Conservation (phyloP, 2,329 filamentous ascomycete species). For the Penicillium sp. region DNA sequence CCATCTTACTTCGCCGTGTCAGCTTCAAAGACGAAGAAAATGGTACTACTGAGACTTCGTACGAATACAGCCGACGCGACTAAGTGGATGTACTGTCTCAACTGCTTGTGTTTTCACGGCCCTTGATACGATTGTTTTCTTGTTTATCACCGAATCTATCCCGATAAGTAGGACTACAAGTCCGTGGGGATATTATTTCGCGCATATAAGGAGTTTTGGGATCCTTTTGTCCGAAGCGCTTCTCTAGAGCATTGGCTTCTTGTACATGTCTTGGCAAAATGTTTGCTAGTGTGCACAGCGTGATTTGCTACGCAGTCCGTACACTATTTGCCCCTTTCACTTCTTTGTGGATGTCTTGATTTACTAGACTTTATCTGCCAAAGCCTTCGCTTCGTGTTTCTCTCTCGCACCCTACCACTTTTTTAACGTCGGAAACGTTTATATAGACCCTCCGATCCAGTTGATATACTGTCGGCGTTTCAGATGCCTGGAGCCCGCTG, state of each 20-base stretch:
- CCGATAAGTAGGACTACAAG: conserved; percentile 6
- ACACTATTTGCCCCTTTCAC: conserved; percentile 22
- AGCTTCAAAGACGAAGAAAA: conserved; percentile 48
- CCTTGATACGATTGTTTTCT: conserved; percentile 33
- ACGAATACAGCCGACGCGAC: conserved; percentile 43
- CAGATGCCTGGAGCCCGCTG: conserved; percentile 28
- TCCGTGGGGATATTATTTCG: conserved; percentile 14
- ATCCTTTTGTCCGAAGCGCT: conserved; percentile 30
- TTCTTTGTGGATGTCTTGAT: conserved; percentile 22
- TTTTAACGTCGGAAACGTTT: conserved; percentile 15
- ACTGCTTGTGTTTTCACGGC: conserved; percentile 19
- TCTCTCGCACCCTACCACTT: conserved; percentile 16
- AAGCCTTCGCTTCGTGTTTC: conserved; percentile 14
- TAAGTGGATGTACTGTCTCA: conserved; percentile 24
- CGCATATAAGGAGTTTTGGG: conserved; percentile 33
- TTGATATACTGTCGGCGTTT: conserved; percentile 15
- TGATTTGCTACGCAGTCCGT: conserved; percentile 23
- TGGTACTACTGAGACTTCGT: conserved; percentile 41
- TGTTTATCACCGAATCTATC: conserved; percentile 24
- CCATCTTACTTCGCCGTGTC: conserved; percentile 42
- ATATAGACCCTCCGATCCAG: conserved; percentile 34
- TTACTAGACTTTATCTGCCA: conserved; percentile 19
- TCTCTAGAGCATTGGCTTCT: conserved; percentile 24
- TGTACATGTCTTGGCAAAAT: conserved; percentile 34
- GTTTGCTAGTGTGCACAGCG: conserved; percentile 23